Conservation (phyloP, 768 basidiomycete genomes). For the Inosperma sp. region DNA sequence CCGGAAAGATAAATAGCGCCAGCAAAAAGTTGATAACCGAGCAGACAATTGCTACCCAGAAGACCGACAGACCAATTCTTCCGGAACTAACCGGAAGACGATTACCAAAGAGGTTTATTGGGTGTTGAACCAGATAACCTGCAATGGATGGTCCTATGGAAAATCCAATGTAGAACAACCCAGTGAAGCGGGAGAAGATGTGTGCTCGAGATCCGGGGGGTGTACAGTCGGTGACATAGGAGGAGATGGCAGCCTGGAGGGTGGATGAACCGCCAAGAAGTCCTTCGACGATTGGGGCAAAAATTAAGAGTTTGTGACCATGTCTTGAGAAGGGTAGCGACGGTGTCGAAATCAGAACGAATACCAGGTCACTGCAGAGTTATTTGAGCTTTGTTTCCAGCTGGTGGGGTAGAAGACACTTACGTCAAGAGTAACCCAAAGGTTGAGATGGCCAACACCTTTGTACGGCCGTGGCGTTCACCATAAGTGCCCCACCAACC, state of each 20-base stretch:
- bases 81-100: not conserved
- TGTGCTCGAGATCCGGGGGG: constrained; percentile 75
- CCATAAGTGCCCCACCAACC: constrained; percentile 88
- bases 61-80: constrained; percentile 22
- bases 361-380: constrained; percentile 65
- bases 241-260: constrained; percentile 68
- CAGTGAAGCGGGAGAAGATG: constrained; percentile 70
- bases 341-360: constrained; percentile 75
- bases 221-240: constrained; percentile 83
- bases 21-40: constrained; percentile 55
- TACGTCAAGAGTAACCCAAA: constrained; percentile 50
- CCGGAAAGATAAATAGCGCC: constrained; percentile 65
- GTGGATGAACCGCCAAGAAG: constrained; percentile 80
- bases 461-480: constrained; percentile 74
- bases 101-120: not conserved
- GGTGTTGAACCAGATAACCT: constrained; percentile 32
- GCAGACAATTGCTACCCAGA: constrained; percentile 42
- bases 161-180: constrained; percentile 73
- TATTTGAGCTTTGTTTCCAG: constrained; percentile 1
- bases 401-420: constrained; percentile 16
- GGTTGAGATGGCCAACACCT: constrained; percentile 66
- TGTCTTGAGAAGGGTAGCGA: constrained; percentile 56
- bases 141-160: constrained; percentile 77
- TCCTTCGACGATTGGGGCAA: constrained; percentile 82
- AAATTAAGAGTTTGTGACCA: constrained; percentile 69